Evolutionary conservation across 2,329 filamentous ascomycete genomes (phyloP).

Genomic region (Pezicula radicicola): DNA sequence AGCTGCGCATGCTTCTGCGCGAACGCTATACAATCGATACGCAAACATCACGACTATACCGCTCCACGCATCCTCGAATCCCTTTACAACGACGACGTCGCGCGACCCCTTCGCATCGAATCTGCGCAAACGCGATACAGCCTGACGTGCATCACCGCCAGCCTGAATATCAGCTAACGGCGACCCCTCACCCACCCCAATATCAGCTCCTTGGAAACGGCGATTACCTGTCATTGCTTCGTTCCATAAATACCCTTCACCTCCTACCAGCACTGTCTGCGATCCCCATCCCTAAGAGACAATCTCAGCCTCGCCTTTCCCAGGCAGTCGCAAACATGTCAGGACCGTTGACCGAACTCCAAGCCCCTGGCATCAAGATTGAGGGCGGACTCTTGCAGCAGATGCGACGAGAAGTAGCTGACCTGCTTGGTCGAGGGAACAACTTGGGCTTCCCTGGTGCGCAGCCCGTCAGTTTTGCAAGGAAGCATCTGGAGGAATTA

Average conservation of each 20-base stretch:
- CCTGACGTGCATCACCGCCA: too few relatives aligned
- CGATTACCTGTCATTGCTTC: neutral
- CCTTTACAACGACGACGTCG: too few relatives aligned
- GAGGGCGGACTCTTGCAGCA: slow-evolving; percentile 54
- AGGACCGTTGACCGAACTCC: slow-evolving; percentile 34
- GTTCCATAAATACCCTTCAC: neutral
- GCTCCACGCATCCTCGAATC: too few relatives aligned
- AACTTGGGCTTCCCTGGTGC: slow-evolving; percentile 78
- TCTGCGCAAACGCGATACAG: too few relatives aligned
- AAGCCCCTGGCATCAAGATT: slow-evolving; percentile 63
- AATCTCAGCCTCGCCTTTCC: neutral
- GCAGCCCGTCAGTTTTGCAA: slow-evolving; percentile 89
- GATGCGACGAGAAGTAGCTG: slow-evolving; percentile 72
- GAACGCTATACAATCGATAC: too few relatives aligned
- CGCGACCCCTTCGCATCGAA: too few relatives aligned
- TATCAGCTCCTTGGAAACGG: too few relatives aligned
- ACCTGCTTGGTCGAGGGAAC: slow-evolving; percentile 64
- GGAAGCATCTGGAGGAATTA: slow-evolving; percentile 79
- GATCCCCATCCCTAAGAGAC: neutral
- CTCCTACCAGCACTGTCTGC: too few relatives aligned
- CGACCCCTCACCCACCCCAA: too few relatives aligned
- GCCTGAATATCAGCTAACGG: too few relatives aligned
- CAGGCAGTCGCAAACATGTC: slow-evolving; percentile 9
- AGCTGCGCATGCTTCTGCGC: too few relatives aligned
- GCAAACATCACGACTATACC: too few relatives aligned